phyloP scores from a whole-genome alignment of 257 asterid species.

The Solanum phureja region DNA sequence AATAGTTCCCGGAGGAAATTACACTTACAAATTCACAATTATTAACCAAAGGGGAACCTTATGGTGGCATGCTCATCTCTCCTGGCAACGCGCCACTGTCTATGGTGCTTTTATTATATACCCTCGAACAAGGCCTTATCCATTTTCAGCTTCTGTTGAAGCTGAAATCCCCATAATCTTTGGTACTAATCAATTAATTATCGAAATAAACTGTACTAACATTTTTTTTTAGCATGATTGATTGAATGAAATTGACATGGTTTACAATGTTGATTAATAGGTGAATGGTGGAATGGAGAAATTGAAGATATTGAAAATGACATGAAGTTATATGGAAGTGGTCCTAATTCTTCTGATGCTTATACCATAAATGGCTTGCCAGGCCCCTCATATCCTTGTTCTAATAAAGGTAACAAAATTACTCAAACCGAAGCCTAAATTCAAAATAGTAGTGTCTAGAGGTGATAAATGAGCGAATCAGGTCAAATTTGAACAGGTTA shows the following conservation, averaged over 20 bases:
- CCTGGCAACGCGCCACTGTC: slow-evolving; percentile 81
- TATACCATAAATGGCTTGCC: slow-evolving; percentile 89
- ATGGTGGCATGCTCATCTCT: slow-evolving; percentile 81
- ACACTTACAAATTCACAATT: slow-evolving; percentile 46
- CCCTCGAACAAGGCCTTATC: slow-evolving; percentile 43
- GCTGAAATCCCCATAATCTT: slow-evolving; percentile 35
- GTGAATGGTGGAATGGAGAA: slow-evolving; percentile 84
- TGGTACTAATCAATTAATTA: slow-evolving; percentile 11
- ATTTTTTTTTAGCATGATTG: not conserved
- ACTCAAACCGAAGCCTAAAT: not conserved
- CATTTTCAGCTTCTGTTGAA: slow-evolving; percentile 23
- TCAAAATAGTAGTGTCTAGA: not conserved
- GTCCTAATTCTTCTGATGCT: slow-evolving; percentile 75
- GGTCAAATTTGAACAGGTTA: not conserved
- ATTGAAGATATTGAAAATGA: slow-evolving; percentile 44
- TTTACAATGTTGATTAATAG: slow-evolving; percentile 13
- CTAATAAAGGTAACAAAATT: slow-evolving; percentile 39
- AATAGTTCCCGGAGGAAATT: slow-evolving; percentile 35
- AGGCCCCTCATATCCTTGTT: slow-evolving; percentile 65
- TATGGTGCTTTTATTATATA: slow-evolving; percentile 72
- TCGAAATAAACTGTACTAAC: not conserved
- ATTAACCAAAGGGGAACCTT: slow-evolving; percentile 58
- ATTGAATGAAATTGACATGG: not conserved
- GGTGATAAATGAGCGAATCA: not conserved
- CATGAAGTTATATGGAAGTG: slow-evolving; percentile 56